A percentile compares a stretch with the other conserved stretches of the same genome.
Evolutionary conservation across 148 eudicot genomes (phyloP).

Genomic region (Chenopodium album): DNA sequence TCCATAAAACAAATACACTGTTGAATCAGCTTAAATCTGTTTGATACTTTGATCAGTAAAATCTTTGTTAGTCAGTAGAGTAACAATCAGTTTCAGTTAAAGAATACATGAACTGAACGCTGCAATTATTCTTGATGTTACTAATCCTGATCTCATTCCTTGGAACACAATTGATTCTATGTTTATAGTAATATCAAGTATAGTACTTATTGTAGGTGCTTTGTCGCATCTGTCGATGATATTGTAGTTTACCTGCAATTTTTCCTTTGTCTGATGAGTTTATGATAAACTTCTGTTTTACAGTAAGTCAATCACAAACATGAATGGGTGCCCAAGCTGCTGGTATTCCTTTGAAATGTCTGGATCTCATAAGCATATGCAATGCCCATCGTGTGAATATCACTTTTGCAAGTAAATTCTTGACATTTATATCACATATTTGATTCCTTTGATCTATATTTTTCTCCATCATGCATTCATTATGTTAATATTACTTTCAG

Average conservation of each 20-base stretch:
- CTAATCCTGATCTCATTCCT: too few relatives aligned
- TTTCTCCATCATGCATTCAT: background rate
- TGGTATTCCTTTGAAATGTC: background rate
- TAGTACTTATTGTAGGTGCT: too few relatives aligned
- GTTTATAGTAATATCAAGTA: too few relatives aligned
- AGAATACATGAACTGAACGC: background rate
- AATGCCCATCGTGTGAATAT: slow-evolving; percentile 14
- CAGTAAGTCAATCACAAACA: background rate
- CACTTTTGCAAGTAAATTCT: slow-evolving; percentile 26
- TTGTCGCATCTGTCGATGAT: background rate
- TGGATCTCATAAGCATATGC: background rate
- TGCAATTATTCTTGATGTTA: background rate
- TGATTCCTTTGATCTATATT: background rate
- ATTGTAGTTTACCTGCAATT: background rate
- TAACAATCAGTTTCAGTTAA: background rate
- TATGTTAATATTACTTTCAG: slow-evolving; percentile 9
- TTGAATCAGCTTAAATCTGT: background rate
- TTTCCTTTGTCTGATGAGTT: background rate
- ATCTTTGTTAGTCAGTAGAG: too few relatives aligned
- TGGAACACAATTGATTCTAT: too few relatives aligned
- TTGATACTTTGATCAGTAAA: too few relatives aligned
- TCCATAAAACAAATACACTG: background rate
- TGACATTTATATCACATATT: background rate
- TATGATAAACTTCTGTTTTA: background rate
- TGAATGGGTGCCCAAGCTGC: slow-evolving; percentile 23